phyloP scores from a whole-genome alignment of 2,329 filamentous ascomycete species.

The Fusarium sp. region DNA sequence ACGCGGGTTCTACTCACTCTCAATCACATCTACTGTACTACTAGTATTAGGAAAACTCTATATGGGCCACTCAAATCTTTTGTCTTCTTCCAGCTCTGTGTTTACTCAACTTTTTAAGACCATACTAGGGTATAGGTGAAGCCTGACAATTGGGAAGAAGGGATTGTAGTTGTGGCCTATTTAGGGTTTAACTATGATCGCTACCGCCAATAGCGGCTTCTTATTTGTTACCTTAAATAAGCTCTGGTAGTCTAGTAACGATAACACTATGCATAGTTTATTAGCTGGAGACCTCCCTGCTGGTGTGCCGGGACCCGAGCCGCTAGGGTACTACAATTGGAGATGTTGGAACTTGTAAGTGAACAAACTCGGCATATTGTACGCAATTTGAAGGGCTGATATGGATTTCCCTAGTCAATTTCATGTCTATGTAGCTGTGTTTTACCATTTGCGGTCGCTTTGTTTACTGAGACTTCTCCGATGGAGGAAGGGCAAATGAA shows the following conservation, averaged over 20 bases:
- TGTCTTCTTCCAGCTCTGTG: background rate
- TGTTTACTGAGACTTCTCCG: too few relatives aligned
- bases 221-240: background rate
- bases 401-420: too few relatives aligned
- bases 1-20: fast-evolving
- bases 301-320: background rate
- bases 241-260: background rate
- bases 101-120: background rate
- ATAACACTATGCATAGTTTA: background rate
- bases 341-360: background rate
- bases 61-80: fast-evolving
- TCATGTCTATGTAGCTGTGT: too few relatives aligned
- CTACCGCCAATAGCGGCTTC: background rate
- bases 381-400: too few relatives aligned
- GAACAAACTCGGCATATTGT: background rate
- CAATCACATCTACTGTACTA: fast-evolving
- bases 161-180: background rate
- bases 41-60: fast-evolving
- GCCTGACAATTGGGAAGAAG: background rate
- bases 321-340: background rate
- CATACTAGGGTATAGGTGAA: background rate
- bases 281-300: background rate
- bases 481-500: too few relatives aligned
- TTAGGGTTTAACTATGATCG: background rate
- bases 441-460: too few relatives aligned